phyloP scores from a whole-genome alignment of 441 rosid genomes.

The Manihot esculenta region DNA sequence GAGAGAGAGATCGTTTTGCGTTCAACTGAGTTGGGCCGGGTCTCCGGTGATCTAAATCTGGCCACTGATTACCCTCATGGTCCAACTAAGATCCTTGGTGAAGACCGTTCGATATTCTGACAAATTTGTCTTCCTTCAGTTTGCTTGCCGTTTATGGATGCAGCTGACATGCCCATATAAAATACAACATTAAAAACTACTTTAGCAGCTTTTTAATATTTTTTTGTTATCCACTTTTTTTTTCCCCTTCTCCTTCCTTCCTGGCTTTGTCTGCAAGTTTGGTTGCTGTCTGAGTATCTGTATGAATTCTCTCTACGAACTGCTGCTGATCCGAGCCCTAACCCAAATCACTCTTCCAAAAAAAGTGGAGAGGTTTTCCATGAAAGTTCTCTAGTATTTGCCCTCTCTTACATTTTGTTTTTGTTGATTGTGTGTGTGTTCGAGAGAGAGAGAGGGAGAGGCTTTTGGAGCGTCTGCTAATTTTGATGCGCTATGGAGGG shows the following conservation, averaged over 20 bases:
- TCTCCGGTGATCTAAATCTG: constrained; percentile 18
- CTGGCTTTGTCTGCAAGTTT: constrained; percentile 9
- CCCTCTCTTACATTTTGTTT: not conserved
- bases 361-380: constrained; percentile 22
- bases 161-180: constrained; percentile 8
- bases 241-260: not conserved
- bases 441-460: not conserved
- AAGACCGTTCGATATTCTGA: constrained; percentile 8
- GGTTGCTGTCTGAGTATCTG: not conserved
- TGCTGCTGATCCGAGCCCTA: constrained; percentile 12
- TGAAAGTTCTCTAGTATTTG: constrained; percentile 41
- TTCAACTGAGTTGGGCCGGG: constrained; percentile 9
- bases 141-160: not conserved
- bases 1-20: not conserved
- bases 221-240: not conserved
- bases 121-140: not conserved
- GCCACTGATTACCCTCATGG: not conserved
- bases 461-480: not conserved
- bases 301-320: not conserved
- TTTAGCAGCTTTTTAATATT: constrained; percentile 10
- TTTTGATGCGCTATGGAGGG: constrained; percentile 37
- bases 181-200: not conserved
- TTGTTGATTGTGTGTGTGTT: not conserved
- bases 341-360: constrained; percentile 21
- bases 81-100: constrained; percentile 1